Conservation (phyloP, 768 basidiomycete species). For the Russula griseocarnosa region DNA sequence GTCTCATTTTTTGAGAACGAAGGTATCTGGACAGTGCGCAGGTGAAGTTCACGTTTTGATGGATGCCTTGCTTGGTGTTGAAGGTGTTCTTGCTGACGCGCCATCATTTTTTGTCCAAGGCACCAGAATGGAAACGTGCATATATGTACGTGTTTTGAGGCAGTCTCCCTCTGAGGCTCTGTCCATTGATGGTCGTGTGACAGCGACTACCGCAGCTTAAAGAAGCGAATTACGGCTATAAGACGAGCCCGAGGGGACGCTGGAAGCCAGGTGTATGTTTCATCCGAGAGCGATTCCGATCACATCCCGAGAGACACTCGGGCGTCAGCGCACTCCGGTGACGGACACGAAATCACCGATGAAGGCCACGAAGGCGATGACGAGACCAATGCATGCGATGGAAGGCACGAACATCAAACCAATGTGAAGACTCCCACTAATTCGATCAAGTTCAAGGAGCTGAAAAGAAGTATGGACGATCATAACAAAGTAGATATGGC, state of each 20-base stretch:
- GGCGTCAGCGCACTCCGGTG: not conserved
- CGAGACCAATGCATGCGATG: not conserved
- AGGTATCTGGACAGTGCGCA: slow-evolving; percentile 27
- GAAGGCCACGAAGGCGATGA: not conserved
- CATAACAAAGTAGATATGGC: not conserved
- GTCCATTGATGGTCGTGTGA: slow-evolving; percentile 10
- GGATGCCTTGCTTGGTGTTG: not conserved
- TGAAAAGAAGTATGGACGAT: not conserved
- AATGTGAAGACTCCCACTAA: not conserved
- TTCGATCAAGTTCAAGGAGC: not conserved
- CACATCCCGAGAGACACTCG: not conserved
- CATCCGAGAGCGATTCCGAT: slow-evolving; percentile 13
- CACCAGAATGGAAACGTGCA: slow-evolving; percentile 29
- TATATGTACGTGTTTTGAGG: slow-evolving; percentile 24
- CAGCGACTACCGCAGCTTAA: slow-evolving; percentile 28
- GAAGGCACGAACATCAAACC: not conserved
- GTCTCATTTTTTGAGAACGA: not conserved
- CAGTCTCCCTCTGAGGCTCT: not conserved
- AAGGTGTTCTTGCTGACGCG: not conserved
- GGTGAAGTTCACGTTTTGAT: slow-evolving; percentile 10
- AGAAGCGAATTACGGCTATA: slow-evolving; percentile 24
- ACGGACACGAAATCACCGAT: not conserved
- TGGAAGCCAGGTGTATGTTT: not conserved
- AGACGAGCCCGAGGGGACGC: slow-evolving; percentile 7
- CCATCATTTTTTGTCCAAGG: slow-evolving; percentile 5